Evolutionary conservation across 2,329 filamentous ascomycete genomes (phyloP).

Genomic region (Rhynchosporium agropyri): DNA sequence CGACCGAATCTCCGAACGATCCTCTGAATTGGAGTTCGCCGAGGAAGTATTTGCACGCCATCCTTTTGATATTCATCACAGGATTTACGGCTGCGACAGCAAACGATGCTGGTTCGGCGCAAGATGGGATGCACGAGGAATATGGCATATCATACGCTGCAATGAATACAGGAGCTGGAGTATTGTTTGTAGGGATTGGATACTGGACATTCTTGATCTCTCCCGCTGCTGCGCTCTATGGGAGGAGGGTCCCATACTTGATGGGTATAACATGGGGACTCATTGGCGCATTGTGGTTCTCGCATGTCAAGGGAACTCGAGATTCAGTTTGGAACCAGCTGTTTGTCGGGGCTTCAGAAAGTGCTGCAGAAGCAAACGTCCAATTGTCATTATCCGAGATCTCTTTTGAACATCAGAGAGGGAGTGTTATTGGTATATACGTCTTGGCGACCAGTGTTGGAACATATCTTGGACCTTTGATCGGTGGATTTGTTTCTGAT

Average conservation of each 20-base stretch:
- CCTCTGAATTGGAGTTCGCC: constrained; percentile 53
- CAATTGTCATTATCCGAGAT: constrained; percentile 60
- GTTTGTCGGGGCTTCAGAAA: constrained; percentile 59
- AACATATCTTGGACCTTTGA: constrained; percentile 57
- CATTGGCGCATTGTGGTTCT: constrained; percentile 57
- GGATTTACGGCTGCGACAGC: constrained; percentile 57
- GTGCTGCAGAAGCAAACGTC: constrained; percentile 57
- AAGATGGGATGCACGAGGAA: constrained; percentile 52
- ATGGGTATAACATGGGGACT: constrained; percentile 53
- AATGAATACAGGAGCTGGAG: constrained; percentile 59
- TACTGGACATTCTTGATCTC: constrained; percentile 57
- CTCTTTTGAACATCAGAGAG: constrained; percentile 60
- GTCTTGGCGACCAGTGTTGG: constrained; percentile 58
- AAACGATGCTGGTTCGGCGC: constrained; percentile 57
- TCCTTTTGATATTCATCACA: constrained; percentile 55
- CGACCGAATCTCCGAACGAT: constrained; percentile 55
- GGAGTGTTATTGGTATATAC: constrained; percentile 56
- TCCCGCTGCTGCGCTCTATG: constrained; percentile 57
- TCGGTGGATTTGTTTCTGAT: constrained; percentile 54
- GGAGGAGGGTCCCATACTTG: constrained; percentile 56
- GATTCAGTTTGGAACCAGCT: constrained; percentile 59
- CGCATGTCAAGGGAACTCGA: constrained; percentile 46
- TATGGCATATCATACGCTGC: constrained; percentile 54
- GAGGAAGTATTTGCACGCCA: constrained; percentile 54
- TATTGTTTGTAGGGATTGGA: constrained; percentile 58